Conservation (phyloP, 2,329 filamentous ascomycete species). For the Microascus cirrosus region DNA sequence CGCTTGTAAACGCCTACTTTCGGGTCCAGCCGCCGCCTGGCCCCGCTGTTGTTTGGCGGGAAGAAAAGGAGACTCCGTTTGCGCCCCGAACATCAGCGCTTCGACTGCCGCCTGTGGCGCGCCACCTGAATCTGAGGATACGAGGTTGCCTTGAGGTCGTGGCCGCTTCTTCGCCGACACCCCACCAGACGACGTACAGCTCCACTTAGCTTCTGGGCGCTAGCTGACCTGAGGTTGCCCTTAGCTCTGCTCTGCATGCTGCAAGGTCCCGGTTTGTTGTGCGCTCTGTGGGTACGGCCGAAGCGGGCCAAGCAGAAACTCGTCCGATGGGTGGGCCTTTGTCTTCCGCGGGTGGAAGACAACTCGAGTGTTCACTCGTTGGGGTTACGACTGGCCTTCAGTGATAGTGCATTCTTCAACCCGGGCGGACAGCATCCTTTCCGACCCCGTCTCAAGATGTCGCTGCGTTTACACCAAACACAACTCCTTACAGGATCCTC, state of each 20-base stretch:
- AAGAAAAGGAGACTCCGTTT: not conserved
- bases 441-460: not conserved
- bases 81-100: not conserved
- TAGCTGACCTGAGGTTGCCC: not conserved
- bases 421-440: too few relatives aligned
- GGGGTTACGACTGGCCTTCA: too few relatives aligned
- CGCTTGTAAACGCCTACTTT: too few relatives aligned
- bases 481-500: not conserved
- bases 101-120: not conserved
- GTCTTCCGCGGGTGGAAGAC: too few relatives aligned
- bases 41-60: too few relatives aligned
- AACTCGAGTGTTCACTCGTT: too few relatives aligned
- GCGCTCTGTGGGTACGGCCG: not conserved
- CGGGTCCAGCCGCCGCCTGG: too few relatives aligned
- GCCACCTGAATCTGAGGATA: conserved; percentile 13
- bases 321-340: not conserved
- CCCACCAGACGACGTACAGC: too few relatives aligned
- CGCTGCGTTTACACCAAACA: not conserved
- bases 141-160: conserved; percentile 3
- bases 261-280: not conserved
- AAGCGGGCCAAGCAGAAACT: not conserved
- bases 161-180: not conserved
- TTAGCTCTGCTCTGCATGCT: not conserved
- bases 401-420: too few relatives aligned
- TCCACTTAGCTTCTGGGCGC: too few relatives aligned